Percentiles rank a stretch among this genome's conserved stretches.
These are phyloP conservation scores for Hansenula sp. DNA, from an alignment of 1,139 yeast genomes.

Conservation along the genomic window DNA sequence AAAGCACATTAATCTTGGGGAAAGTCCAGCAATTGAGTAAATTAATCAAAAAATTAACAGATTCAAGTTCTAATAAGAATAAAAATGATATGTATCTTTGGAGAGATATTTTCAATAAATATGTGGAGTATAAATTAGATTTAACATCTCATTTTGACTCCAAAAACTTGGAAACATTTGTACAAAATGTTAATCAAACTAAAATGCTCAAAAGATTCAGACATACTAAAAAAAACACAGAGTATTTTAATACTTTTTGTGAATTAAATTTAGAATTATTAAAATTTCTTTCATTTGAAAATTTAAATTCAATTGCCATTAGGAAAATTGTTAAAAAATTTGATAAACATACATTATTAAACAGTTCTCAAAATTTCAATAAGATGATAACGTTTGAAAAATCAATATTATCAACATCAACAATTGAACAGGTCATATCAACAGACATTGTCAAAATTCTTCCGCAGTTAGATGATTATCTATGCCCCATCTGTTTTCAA, in stretches of 20 bases:
- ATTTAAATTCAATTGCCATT: slow-evolving; percentile 60
- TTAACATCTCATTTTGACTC: slow-evolving; percentile 50
- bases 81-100: slow-evolving; percentile 62
- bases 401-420: slow-evolving; percentile 8
- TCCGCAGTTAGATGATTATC: slow-evolving; percentile 73
- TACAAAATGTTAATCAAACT: slow-evolving; percentile 38
- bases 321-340: slow-evolving; percentile 69
- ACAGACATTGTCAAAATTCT: slow-evolving; percentile 49
- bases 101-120: slow-evolving; percentile 64
- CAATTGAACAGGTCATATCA: slow-evolving; percentile 43
- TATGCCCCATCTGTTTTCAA: slow-evolving; percentile 68
- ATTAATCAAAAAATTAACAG: slow-evolving; percentile 53
- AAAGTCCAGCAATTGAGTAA: slow-evolving; percentile 49
- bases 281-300: slow-evolving; percentile 58
- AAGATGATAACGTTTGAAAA: slow-evolving; percentile 36
- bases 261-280: slow-evolving; percentile 51
- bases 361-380: slow-evolving; percentile 45
- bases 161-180: slow-evolving; percentile 35
- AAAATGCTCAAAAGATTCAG: slow-evolving; percentile 42
- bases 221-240: slow-evolving; percentile 39
- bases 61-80: slow-evolving; percentile 34
- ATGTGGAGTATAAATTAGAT: slow-evolving; percentile 64
- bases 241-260: slow-evolving; percentile 48
- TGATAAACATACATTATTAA: slow-evolving; percentile 65
- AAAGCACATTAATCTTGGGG: slow-evolving; percentile 11